Percentiles rank a stretch among this genome's conserved stretches.
Evolutionary conservation across 352 stramenopile genomes (phyloP).

Genomic region (Pythium brachiatum): DNA sequence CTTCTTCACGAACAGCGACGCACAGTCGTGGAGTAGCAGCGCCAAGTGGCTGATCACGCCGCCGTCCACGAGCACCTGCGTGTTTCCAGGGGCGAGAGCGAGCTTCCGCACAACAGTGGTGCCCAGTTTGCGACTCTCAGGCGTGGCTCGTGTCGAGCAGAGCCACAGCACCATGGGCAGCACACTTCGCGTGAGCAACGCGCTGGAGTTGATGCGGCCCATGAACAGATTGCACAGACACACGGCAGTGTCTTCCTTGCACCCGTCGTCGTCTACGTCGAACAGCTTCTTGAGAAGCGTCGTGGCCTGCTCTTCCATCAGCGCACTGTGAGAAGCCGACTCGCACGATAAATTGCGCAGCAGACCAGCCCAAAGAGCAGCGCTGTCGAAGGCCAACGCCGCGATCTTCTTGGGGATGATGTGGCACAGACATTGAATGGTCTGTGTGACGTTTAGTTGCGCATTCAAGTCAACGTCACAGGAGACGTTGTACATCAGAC

Average conservation of each 20-base stretch:
- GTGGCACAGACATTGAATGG: conserved; percentile 26
- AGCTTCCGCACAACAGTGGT: conserved; percentile 67
- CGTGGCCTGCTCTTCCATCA: conserved; percentile 44
- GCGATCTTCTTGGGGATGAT: conserved; percentile 26
- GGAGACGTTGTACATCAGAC: conserved; percentile 61
- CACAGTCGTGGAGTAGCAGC: conserved; percentile 37
- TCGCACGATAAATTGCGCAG: conserved; percentile 57
- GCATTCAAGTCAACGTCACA: conserved; percentile 37
- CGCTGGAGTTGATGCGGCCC: conserved; percentile 55
- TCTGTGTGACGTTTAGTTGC: conserved; percentile 18
- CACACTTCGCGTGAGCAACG: conserved; percentile 43
- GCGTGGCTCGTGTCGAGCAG: conserved; percentile 20
- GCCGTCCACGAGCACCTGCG: conserved; percentile 51
- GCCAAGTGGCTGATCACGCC: conserved; percentile 49
- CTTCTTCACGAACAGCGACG: conserved; percentile 47
- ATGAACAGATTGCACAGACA: conserved; percentile 70
- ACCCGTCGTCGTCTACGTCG: conserved; percentile 32
- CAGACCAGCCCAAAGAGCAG: conserved; percentile 29
- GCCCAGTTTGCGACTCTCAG: conserved; percentile 39
- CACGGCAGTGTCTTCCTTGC: conserved; percentile 49
- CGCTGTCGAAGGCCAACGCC: conserved; percentile 19
- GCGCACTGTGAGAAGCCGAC: conserved; percentile 29
- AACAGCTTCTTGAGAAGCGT: conserved; percentile 49
- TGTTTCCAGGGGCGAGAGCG: conserved; percentile 66
- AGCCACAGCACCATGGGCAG: conserved; percentile 61